phyloP scores from a whole-genome alignment of 2,329 filamentous ascomycete species.

The Exophiala sp. region DNA sequence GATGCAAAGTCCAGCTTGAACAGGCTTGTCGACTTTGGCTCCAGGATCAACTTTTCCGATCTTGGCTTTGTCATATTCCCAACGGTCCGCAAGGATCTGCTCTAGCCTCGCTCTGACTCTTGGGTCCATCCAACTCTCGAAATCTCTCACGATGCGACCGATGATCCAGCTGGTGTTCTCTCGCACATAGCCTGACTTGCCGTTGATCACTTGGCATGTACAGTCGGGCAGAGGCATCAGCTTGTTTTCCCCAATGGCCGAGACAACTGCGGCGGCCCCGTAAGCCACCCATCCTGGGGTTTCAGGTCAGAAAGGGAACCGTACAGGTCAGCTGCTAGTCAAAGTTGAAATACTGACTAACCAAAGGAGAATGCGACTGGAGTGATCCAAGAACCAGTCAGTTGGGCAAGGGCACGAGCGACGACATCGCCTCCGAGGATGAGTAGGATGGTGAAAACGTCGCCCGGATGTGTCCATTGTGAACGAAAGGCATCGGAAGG shows the following conservation, averaged over 20 bases:
- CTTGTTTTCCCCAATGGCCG: constrained; percentile 32
- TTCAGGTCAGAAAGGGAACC: neutral
- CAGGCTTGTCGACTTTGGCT: neutral
- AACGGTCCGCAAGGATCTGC: constrained; percentile 3
- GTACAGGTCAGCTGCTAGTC: neutral
- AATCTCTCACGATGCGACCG: constrained; percentile 41
- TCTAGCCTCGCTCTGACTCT: constrained; percentile 3
- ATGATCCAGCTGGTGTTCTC: constrained; percentile 42
- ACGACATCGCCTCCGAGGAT: constrained; percentile 37
- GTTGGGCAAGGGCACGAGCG: constrained; percentile 34
- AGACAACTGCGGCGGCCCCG: constrained; percentile 31
- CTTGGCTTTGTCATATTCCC: constrained; percentile 12
- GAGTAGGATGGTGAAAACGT: constrained; percentile 31
- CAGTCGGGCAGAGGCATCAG: constrained; percentile 35
- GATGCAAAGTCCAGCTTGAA: constrained; percentile 23
- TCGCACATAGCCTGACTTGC: constrained; percentile 33
- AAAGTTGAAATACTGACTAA: too few relatives aligned
- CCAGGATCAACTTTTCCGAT: constrained; percentile 5
- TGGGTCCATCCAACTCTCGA: constrained; percentile 29
- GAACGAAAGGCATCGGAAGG: constrained; percentile 7
- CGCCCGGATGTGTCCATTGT: constrained; percentile 16
- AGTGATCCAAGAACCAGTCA: constrained; percentile 19
- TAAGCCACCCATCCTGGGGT: constrained; percentile 35
- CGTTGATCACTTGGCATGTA: constrained; percentile 35
- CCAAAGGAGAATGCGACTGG: constrained; percentile 38